Percentiles rank a stretch among this genome's conserved stretches.
Conservation (phyloP, 2,329 filamentous ascomycete species). For the Catunica adiposa region DNA sequence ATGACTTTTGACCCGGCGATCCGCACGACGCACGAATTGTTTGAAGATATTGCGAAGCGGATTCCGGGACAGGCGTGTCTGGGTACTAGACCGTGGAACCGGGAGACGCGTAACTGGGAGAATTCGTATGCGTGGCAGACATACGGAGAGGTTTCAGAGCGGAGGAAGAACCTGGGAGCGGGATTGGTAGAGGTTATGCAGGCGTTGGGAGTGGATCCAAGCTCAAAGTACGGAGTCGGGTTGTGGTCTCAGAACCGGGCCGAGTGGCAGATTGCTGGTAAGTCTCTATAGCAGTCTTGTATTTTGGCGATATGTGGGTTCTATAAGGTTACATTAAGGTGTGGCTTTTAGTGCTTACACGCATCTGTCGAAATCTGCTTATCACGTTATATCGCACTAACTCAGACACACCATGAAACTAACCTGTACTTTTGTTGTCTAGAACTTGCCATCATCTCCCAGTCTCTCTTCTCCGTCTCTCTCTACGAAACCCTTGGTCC, state of each 20-base stretch:
- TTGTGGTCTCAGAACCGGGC: conserved; percentile 74
- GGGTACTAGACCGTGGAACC: conserved; percentile 66
- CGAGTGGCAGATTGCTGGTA: conserved; percentile 73
- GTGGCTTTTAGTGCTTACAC: background rate
- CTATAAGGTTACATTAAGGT: too few relatives aligned
- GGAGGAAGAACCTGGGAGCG: conserved; percentile 69
- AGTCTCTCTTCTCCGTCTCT: conserved; percentile 76
- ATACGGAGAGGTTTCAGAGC: conserved; percentile 61
- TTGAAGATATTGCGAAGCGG: conserved; percentile 50
- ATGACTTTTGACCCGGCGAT: conserved; percentile 54
- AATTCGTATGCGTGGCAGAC: conserved; percentile 69
- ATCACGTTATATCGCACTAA: too few relatives aligned
- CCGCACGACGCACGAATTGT: conserved; percentile 62
- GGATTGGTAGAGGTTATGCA: conserved; percentile 73
- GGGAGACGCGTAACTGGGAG: conserved; percentile 52
- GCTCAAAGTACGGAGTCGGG: conserved; percentile 55
- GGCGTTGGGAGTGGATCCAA: conserved; percentile 45
- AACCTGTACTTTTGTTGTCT: background rate
- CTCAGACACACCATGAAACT: background rate
- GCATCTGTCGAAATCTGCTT: too few relatives aligned
- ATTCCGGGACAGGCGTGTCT: conserved; percentile 56
- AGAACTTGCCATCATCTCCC: conserved; percentile 79
- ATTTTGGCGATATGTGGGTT: background rate
- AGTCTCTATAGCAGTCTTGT: conserved; percentile 11
- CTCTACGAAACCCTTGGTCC: conserved; percentile 92